A percentile compares a stretch with the other conserved stretches of the same genome.
Evolutionary conservation across 768 basidiomycete genomes (phyloP).

Genomic region (Kwoniella sp.): DNA sequence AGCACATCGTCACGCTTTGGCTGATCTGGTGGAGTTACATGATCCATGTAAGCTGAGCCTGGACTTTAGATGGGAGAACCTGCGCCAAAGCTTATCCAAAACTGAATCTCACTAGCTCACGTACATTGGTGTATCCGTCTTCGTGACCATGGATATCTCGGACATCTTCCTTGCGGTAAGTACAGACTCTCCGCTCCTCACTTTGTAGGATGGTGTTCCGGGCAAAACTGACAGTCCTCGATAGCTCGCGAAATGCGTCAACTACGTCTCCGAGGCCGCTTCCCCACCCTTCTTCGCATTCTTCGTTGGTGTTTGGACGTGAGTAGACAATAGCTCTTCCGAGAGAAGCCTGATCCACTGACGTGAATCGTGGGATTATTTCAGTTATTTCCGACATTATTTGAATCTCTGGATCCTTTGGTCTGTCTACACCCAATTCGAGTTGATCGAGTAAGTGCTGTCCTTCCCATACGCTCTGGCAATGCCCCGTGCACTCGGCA

Average conservation of each 20-base stretch:
- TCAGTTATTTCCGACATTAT: slow-evolving; percentile 92
- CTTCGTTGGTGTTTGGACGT: slow-evolving; percentile 81
- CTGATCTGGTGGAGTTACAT: slow-evolving; percentile 72
- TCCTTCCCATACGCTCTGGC: neutral
- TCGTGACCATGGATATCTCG: slow-evolving; percentile 95
- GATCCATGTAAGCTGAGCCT: slow-evolving; percentile 12
- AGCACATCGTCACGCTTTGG: slow-evolving; percentile 91
- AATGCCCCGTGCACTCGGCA: neutral
- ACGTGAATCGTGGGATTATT: too few species aligned
- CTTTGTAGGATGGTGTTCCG: neutral
- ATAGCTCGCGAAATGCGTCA: slow-evolving; percentile 80
- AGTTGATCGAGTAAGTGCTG: slow-evolving; percentile 66
- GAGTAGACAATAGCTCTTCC: slow-evolving; percentile 52
- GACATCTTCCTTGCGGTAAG: slow-evolving; percentile 82
- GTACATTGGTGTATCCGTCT: slow-evolving; percentile 85
- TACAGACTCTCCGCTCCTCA: slow-evolving; percentile 30
- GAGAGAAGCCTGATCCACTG: neutral
- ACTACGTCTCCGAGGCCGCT: slow-evolving; percentile 70
- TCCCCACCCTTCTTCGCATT: slow-evolving; percentile 67
- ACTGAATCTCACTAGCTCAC: slow-evolving; percentile 60
- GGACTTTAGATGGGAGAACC: slow-evolving; percentile 17
- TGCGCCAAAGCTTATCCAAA: too few species aligned
- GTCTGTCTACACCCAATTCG: slow-evolving; percentile 80
- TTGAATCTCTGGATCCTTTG: slow-evolving; percentile 81
- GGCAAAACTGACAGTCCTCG: neutral